Percentiles rank a stretch among this genome's conserved stretches.
Conservation (phyloP, 179 eudicot species). For the Carnegiea gigantea region DNA sequence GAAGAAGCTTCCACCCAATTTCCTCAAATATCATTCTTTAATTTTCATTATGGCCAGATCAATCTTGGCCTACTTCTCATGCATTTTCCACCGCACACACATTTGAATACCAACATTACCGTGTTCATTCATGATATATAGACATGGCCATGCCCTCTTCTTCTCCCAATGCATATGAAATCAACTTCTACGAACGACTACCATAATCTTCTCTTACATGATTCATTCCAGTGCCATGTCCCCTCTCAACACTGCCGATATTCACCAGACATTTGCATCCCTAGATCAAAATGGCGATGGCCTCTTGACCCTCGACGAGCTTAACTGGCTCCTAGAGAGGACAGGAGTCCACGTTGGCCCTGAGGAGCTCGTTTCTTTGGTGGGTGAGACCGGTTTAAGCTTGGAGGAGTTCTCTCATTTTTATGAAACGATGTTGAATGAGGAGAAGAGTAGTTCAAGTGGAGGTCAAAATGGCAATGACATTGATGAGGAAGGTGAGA, state of each 20-base stretch:
- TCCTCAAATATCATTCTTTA: background rate
- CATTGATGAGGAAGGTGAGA: too few species aligned
- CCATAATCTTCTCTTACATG: background rate
- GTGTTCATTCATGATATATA: too few species aligned
- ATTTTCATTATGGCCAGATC: too few species aligned
- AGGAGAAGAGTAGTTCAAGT: background rate
- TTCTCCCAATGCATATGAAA: background rate
- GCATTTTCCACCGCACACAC: background rate
- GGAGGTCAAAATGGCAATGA: background rate
- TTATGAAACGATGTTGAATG: slow-evolving; percentile 31
- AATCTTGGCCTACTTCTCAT: too few species aligned
- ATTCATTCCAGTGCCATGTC: slow-evolving; percentile 37
- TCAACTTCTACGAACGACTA: background rate
- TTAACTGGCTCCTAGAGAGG: slow-evolving; percentile 47
- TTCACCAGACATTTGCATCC: slow-evolving; percentile 44
- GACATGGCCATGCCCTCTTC: background rate
- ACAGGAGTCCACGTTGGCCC: slow-evolving; percentile 32
- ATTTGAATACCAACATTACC: background rate
- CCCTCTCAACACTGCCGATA: slow-evolving; percentile 36
- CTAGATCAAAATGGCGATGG: slow-evolving; percentile 60
- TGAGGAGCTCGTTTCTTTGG: slow-evolving; percentile 41
- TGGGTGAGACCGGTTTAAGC: slow-evolving; percentile 44
- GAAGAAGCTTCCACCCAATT: slow-evolving; percentile 17
- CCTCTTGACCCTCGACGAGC: slow-evolving; percentile 51
- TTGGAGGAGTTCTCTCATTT: slow-evolving; percentile 51